phyloP scores from a whole-genome alignment of 1,284 basidiomycete genomes.

The Cystobasidium sp. region DNA sequence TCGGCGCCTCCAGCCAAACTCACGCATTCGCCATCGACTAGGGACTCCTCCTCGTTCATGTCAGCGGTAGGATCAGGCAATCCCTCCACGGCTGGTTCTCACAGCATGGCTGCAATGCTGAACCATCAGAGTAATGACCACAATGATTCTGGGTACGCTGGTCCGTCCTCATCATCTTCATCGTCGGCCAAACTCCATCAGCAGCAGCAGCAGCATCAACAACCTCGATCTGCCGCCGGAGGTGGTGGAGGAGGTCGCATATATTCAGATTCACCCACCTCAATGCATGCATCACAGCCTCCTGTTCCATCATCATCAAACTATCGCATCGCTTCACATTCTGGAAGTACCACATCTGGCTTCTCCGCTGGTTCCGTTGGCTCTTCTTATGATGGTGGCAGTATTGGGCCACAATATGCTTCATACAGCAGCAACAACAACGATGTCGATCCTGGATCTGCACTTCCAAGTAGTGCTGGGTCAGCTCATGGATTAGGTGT shows the following conservation, averaged over 20 bases:
- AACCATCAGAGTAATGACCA: not conserved
- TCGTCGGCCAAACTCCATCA: conserved; percentile 1
- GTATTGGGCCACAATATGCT: not conserved
- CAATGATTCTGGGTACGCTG: not conserved
- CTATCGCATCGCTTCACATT: conserved; percentile 21
- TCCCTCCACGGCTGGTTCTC: not conserved
- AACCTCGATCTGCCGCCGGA: not conserved
- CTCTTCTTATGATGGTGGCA: conserved; percentile 29
- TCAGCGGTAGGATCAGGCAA: not conserved
- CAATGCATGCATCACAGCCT: conserved; percentile 14
- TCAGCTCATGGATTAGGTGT: conserved; percentile 33
- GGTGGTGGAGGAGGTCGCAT: not conserved
- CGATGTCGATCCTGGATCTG: conserved; percentile 9
- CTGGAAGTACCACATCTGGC: conserved; percentile 37
- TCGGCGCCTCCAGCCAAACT: not conserved
- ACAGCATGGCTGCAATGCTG: conserved; percentile 14
- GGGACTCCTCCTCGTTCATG: conserved; percentile 15
- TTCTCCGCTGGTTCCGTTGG: conserved; percentile 21
- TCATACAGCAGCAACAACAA: not conserved
- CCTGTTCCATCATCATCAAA: not conserved
- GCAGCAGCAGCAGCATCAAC: not conserved
- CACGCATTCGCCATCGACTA: conserved; percentile 22
- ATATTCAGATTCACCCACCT: conserved; percentile 1
- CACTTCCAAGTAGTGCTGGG: conserved; percentile 23
- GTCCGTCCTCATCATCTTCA: not conserved